Evolutionary conservation across 2,329 filamentous ascomycete genomes (phyloP).

Genomic region (Calonectria pseudoreteaudii): DNA sequence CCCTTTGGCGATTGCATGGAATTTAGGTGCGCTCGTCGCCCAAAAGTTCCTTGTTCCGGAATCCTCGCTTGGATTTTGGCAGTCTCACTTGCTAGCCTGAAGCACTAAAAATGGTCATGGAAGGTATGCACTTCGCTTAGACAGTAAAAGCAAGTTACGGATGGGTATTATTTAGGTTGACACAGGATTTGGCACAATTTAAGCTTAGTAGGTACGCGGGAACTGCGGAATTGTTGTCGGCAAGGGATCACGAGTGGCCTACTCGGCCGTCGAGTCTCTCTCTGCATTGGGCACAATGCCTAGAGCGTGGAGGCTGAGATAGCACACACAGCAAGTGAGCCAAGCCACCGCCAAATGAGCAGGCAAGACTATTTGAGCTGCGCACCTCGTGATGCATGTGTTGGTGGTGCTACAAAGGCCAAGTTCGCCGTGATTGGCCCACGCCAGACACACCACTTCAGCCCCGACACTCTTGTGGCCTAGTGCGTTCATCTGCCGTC

Average conservation of each 20-base stretch:
- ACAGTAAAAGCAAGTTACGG: not conserved
- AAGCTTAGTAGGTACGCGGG: not conserved
- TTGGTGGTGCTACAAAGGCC: not conserved
- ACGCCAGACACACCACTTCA: not conserved
- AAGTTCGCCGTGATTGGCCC: not conserved
- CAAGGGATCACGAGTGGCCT: no score
- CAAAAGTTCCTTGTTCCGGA: not conserved
- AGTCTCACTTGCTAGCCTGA: not conserved
- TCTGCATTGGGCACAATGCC: not conserved
- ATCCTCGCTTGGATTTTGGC: not conserved
- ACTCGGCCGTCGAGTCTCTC: not conserved
- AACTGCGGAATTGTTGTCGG: not conserved
- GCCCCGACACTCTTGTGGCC: not conserved
- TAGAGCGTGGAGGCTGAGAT: not conserved
- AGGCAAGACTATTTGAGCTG: not conserved
- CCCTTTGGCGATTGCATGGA: not conserved
- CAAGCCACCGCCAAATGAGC: constrained; percentile 16
- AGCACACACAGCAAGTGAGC: not conserved
- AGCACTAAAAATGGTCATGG: no score
- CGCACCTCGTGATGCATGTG: constrained; percentile 3
- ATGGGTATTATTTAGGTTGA: not conserved
- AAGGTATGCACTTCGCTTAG: not conserved
- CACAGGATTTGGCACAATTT: not conserved
- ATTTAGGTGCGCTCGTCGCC: not conserved
- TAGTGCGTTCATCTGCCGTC: constrained; percentile 5